A percentile compares a stretch with the other conserved stretches of the same genome.
Conservation (phyloP, 208 protist genomes). For the Crithidia expoeki region DNA sequence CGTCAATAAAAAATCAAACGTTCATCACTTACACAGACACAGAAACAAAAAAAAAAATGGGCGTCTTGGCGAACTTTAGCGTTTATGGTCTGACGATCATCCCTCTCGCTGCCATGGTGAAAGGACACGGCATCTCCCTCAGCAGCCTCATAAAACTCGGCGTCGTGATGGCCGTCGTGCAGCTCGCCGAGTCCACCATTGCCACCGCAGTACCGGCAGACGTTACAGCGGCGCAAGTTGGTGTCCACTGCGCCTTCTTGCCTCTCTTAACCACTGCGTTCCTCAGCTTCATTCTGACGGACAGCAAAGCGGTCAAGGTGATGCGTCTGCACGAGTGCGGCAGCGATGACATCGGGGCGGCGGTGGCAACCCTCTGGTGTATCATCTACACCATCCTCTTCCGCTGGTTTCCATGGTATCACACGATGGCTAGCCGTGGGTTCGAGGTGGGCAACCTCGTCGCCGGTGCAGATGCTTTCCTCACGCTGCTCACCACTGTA, state of each 20-base stretch:
- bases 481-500: conserved; percentile 45
- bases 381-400: conserved; percentile 57
- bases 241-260: conserved; percentile 42
- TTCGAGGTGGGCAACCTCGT: conserved; percentile 55
- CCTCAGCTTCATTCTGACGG: conserved; percentile 58
- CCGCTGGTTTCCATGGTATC: conserved; percentile 80
- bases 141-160: conserved; percentile 40
- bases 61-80: conserved; percentile 64
- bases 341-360: conserved; percentile 36
- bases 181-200: conserved; percentile 66
- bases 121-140: conserved; percentile 64
- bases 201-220: conserved; percentile 33
- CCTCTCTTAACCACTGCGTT: conserved; percentile 55
- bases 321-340: conserved; percentile 51
- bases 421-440: conserved; percentile 55
- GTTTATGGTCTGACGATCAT: conserved; percentile 81
- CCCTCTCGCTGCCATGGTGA: conserved; percentile 61
- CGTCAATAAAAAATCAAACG: too few species aligned
- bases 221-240: conserved; percentile 21
- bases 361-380: conserved; percentile 65
- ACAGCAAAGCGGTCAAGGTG: conserved; percentile 54
- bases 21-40: not conserved
- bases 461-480: conserved; percentile 56
- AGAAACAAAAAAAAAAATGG: conserved; percentile 48
- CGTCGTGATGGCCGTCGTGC: conserved; percentile 41